phyloP scores from a whole-genome alignment of 2,329 filamentous ascomycete genomes.

The Sporothrix pallida region DNA sequence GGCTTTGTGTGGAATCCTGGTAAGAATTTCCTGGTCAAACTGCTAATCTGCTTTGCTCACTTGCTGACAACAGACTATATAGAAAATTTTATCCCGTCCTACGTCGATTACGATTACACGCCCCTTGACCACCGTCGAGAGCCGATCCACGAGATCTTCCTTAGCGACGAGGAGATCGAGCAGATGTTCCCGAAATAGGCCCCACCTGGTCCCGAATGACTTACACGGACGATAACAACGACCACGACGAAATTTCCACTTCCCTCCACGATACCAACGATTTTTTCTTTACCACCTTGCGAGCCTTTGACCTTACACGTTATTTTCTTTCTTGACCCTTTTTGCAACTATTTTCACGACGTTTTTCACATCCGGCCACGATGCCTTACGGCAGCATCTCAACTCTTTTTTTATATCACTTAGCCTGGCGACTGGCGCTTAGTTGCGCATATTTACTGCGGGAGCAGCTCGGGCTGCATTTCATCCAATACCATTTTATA shows the following conservation, averaged over 20 bases:
- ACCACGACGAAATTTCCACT: background rate
- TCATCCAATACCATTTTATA: background rate
- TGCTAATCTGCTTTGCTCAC: background rate
- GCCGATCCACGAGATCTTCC: conserved; percentile 76
- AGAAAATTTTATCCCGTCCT: conserved; percentile 84
- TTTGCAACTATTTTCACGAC: background rate
- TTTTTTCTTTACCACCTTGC: background rate
- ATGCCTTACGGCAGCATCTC: background rate
- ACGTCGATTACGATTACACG: conserved; percentile 74
- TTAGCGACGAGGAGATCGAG: conserved; percentile 77
- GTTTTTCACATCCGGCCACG: background rate
- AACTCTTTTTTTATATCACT: background rate
- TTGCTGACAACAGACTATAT: background rate
- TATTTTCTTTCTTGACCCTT: background rate
- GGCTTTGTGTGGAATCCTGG: conserved; percentile 85
- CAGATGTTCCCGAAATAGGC: conserved; percentile 68
- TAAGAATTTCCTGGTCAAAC: conserved; percentile 45
- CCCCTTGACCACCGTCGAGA: conserved; percentile 78
- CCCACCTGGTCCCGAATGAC: background rate
- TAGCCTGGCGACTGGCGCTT: conserved; percentile 23
- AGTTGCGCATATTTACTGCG: background rate
- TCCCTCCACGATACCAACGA: conserved; percentile 14
- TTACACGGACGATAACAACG: conserved; percentile 4
- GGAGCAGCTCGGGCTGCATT: background rate
- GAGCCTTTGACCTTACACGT: background rate